Evolutionary conservation across 1,284 basidiomycete species (phyloP).

Genomic region (Wallemia mellicola): DNA sequence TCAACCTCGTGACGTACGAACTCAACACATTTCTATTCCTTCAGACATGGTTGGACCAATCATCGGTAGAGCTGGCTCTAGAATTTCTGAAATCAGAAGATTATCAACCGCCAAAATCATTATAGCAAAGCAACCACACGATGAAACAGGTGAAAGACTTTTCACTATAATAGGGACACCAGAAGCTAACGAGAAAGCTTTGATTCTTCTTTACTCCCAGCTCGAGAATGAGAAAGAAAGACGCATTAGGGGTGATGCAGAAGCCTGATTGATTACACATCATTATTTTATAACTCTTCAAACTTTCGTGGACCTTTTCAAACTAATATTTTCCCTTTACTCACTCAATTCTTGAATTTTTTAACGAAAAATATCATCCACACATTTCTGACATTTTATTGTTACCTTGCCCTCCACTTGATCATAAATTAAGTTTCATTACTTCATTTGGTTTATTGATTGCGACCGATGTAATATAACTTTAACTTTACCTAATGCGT

Average conservation of each 20-base stretch:
- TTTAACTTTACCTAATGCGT: too few relatives aligned
- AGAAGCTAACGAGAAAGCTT: slow-evolving; percentile 39
- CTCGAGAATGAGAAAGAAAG: slow-evolving; percentile 85
- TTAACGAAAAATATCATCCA: too few relatives aligned
- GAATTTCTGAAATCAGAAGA: slow-evolving; percentile 95
- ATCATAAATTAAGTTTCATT: too few relatives aligned
- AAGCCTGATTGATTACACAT: not conserved
- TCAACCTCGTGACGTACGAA: slow-evolving; percentile 40
- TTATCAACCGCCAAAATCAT: slow-evolving; percentile 87
- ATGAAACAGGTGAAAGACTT: slow-evolving; percentile 95
- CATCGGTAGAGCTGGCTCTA: slow-evolving; percentile 70
- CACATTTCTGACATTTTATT: too few relatives aligned
- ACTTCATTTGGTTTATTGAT: not conserved
- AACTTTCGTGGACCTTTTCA: too few relatives aligned
- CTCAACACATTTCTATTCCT: slow-evolving; percentile 96
- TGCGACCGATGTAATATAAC: not conserved
- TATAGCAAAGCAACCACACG: slow-evolving; percentile 92
- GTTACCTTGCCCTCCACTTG: too few relatives aligned
- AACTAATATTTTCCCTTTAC: too few relatives aligned
- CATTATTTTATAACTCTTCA: too few relatives aligned
- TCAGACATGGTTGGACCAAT: slow-evolving; percentile 62
- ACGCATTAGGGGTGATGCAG: slow-evolving; percentile 25
- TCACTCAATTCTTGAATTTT: too few relatives aligned
- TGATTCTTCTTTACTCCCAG: slow-evolving; percentile 90
- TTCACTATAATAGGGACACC: slow-evolving; percentile 84